These are phyloP conservation scores for Rhodotorula graminis DNA, from an alignment of 768 basidiomycete genomes.

Conservation along the genomic window DNA sequence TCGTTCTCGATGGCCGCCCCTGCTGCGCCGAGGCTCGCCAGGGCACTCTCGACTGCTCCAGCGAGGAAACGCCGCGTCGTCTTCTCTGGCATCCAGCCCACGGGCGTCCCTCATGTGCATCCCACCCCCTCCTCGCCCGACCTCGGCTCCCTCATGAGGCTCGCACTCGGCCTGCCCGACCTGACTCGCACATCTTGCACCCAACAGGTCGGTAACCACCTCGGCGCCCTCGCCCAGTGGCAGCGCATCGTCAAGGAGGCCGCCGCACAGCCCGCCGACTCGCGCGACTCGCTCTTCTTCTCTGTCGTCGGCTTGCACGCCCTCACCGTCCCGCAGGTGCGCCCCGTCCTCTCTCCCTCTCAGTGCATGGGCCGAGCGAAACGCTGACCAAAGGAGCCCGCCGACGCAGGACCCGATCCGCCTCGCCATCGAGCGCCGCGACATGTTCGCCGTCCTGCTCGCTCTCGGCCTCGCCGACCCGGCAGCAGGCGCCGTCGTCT, in stretches of 20 bases:
- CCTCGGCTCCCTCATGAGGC: neutral
- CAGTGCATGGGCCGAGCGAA: too few species aligned
- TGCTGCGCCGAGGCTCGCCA: neutral
- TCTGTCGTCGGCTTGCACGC: slow-evolving; percentile 93
- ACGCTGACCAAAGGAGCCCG: too few species aligned
- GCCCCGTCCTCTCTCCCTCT: neutral
- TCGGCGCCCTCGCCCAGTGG: slow-evolving; percentile 88
- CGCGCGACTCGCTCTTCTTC: slow-evolving; percentile 66
- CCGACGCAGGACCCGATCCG: slow-evolving; percentile 53
- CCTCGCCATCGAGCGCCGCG: slow-evolving; percentile 60
- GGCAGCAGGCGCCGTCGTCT: slow-evolving; percentile 57
- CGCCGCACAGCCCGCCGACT: slow-evolving; percentile 48
- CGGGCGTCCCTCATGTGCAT: slow-evolving; percentile 77
- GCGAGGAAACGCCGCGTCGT: slow-evolving; percentile 47
- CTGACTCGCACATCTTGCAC: slow-evolving; percentile 19
- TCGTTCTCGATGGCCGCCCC: too few species aligned
- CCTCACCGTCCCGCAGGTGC: slow-evolving; percentile 74
- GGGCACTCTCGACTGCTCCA: too few species aligned
- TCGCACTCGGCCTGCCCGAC: neutral
- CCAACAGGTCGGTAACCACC: slow-evolving; percentile 79
- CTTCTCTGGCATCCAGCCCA: slow-evolving; percentile 91
- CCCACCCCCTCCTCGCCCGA: neutral
- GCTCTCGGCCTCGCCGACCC: slow-evolving; percentile 76
- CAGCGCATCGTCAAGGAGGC: slow-evolving; percentile 63
- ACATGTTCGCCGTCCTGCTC: slow-evolving; percentile 75